Conservation (phyloP, 1,139 yeast genomes). For the Pichia sp. region DNA sequence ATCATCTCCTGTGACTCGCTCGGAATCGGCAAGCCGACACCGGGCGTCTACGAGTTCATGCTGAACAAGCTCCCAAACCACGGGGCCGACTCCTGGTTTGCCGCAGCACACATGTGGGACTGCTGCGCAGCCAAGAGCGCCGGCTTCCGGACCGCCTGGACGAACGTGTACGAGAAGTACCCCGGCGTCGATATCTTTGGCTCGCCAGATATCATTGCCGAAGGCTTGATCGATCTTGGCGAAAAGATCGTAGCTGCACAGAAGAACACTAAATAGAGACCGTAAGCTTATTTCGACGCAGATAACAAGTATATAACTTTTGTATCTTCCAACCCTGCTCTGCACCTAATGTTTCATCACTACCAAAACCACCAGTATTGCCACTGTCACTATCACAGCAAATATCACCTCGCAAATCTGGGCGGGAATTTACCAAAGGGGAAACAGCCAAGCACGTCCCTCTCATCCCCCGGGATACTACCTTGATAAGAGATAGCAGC, state of each 20-base stretch:
- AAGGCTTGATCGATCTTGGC: slow-evolving; percentile 27
- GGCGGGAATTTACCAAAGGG: no score
- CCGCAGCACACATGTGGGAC: slow-evolving; percentile 31
- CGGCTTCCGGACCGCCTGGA: slow-evolving; percentile 30
- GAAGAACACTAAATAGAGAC: slow-evolving; percentile 7
- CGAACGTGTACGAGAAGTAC: slow-evolving; percentile 26
- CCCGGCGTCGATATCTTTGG: slow-evolving; percentile 29
- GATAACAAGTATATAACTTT: no score
- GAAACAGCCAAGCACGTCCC: no score
- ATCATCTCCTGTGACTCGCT: slow-evolving; percentile 28
- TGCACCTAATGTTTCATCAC: no score
- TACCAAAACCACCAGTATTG: no score
- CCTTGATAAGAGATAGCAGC: neutral
- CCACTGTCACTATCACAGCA: no score
- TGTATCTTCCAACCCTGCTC: no score
- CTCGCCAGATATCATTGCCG: slow-evolving; percentile 26
- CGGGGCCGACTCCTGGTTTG: slow-evolving; percentile 26
- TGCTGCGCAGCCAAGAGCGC: slow-evolving; percentile 29
- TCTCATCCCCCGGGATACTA: no score
- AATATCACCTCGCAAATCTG: no score
- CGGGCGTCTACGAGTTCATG: slow-evolving; percentile 26
- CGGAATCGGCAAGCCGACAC: slow-evolving; percentile 30
- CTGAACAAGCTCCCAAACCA: slow-evolving; percentile 29
- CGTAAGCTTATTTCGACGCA: neutral
- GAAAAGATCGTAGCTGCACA: slow-evolving; percentile 26